Evolutionary conservation across 2,329 filamentous ascomycete species (phyloP), one percentile per base, ranked within the genome.

Genomic region (Tolypocladium paradoxum): DNA sequence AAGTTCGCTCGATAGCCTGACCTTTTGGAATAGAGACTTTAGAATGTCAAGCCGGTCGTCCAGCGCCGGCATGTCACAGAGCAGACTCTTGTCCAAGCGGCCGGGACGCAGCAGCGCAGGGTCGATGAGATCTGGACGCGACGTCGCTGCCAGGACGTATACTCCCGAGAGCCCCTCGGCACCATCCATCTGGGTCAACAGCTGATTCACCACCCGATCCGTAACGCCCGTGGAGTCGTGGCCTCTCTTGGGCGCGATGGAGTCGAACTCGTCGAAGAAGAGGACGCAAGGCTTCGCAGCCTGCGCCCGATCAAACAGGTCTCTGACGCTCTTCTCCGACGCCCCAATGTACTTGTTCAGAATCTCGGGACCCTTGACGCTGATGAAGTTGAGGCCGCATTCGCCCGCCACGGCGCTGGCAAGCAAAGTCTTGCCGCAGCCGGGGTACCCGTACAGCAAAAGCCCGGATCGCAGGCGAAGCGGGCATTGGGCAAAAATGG

Each of bases 291-390:
- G 95, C 55, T 87, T 84, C 5, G 93, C 93, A 3, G 93, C 92
- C 64, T 86, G 84, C 0, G 93, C 93, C 43, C 93, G 83, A 65
- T 96, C 92, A 64, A 99, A 99, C 1, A 99, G 76, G 67, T 99
- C 93, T 43, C 95, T 84, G 7, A 99, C 91, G 56, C 85, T 90
- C 76, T 99, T 99, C 65, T 99, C 93, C 31, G 88, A 95, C 0
- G 93, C 93, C 64, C 93, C 93, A 55, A 99, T 99, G 68, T 99
- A 99, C 72, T 99, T 99, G 76, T 99, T 99, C 52, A 99, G 73
- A 55, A 99, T 97, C 69, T 99, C 95, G 0, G 93, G 93, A 0
- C 93, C 93, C 72, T 99, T 99, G 64, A 99, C 93, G 40, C 86
- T 91, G 69, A 99, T 99, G 70, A 99, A 99, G 70, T 99, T 99